These are phyloP conservation scores for Ganoderma sinense DNA, from an alignment of 1,284 basidiomycete species.

Conservation along the genomic window DNA sequence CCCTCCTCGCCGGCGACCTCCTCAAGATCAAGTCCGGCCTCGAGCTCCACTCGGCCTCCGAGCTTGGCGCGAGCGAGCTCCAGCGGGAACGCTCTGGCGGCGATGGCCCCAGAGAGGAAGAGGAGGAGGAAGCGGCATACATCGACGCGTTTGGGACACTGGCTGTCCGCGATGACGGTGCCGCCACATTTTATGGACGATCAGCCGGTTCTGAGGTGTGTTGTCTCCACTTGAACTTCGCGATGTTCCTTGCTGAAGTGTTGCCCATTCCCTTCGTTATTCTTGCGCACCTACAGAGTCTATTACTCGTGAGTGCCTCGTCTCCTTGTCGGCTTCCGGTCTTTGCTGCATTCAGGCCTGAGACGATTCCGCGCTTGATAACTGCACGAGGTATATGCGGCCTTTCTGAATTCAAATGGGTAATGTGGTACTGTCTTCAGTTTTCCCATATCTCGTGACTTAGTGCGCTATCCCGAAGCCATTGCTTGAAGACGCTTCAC, in stretches of 20 bases:
- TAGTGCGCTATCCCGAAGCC: not conserved
- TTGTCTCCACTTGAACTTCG: not conserved
- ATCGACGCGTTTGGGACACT: conserved; percentile 60
- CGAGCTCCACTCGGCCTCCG: conserved; percentile 38
- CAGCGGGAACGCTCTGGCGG: conserved; percentile 5
- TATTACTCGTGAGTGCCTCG: conserved; percentile 40
- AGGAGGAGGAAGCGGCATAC: conserved; percentile 32
- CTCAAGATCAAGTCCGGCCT: conserved; percentile 64
- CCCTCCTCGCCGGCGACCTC: conserved; percentile 64
- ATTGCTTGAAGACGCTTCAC: not conserved
- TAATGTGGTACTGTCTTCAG: not conserved
- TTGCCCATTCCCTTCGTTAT: not conserved
- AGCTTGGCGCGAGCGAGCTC: conserved; percentile 6
- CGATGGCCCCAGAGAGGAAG: conserved; percentile 19
- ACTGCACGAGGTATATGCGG: too few relatives aligned
- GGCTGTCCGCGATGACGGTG: conserved; percentile 65
- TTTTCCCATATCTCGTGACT: not conserved
- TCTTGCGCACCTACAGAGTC: conserved; percentile 32
- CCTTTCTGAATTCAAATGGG: not conserved
- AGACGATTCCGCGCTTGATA: not conserved
- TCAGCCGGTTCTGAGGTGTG: conserved; percentile 62
- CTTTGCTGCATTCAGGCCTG: not conserved
- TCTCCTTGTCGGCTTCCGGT: not conserved
- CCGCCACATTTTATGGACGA: conserved; percentile 72
- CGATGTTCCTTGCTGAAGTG: not conserved